phyloP scores from a whole-genome alignment of 768 basidiomycete genomes.

The Lactifluus volemus region DNA sequence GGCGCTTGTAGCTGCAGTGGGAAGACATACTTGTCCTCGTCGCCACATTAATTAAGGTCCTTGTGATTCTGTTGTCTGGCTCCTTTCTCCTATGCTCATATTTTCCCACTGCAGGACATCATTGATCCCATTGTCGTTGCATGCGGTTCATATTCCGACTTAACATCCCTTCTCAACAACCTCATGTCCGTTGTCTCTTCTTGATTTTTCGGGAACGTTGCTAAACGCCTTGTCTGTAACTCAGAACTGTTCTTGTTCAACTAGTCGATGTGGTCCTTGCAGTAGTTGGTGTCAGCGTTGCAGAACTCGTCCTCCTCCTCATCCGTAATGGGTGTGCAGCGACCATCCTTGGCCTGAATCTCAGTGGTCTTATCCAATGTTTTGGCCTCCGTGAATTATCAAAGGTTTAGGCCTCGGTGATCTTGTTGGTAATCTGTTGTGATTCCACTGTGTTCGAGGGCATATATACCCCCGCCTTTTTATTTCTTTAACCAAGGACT shows the following conservation, averaged over 20 bases:
- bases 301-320: slow-evolving; percentile 4
- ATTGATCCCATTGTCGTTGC: not conserved
- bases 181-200: slow-evolving; percentile 2
- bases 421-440: not conserved
- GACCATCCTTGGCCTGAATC: not conserved
- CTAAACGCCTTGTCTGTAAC: not conserved
- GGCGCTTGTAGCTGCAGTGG: not conserved
- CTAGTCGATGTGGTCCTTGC: slow-evolving; percentile 5
- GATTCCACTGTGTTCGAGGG: not conserved
- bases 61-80: not conserved
- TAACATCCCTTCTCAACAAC: not conserved
- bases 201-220: not conserved
- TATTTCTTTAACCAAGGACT: not conserved
- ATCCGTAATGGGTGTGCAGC: slow-evolving; percentile 4
- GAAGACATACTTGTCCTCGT: not conserved
- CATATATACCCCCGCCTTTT: not conserved
- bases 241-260: not conserved
- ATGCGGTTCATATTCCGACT: not conserved
- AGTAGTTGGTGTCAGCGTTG: not conserved
- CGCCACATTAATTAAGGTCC: not conserved
- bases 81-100: not conserved
- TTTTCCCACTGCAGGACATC: not conserved
- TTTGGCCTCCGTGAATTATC: not conserved
- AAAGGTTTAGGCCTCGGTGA: slow-evolving; percentile 1
- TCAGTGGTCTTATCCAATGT: not conserved